Evolutionary conservation across 208 protist species (phyloP).

Genomic region (Trichomonas vaginalis): DNA sequence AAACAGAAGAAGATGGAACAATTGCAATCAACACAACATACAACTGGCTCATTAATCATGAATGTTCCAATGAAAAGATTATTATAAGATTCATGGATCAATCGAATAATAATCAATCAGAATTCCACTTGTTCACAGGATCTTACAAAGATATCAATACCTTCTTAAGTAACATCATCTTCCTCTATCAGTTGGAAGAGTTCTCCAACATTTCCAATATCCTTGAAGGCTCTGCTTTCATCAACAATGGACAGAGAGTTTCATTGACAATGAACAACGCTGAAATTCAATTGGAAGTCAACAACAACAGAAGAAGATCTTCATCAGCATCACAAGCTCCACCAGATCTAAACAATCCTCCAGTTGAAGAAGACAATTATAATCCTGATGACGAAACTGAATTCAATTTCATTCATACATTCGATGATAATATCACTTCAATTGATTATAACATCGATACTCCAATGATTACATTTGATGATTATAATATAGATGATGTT

Average conservation of each 20-base stretch:
- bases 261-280: background rate
- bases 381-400: too few relatives aligned
- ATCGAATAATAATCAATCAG: background rate
- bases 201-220: background rate
- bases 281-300: too few relatives aligned
- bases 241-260: background rate
- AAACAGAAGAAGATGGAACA: background rate
- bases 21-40: background rate
- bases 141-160: background rate
- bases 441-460: too few relatives aligned
- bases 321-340: too few relatives aligned
- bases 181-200: background rate
- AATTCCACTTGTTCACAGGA: background rate
- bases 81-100: background rate
- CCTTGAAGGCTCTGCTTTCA: background rate
- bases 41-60: background rate
- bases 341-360: too few relatives aligned
- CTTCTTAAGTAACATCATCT: background rate
- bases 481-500: background rate
- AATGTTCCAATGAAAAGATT: background rate
- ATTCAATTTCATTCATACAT: too few relatives aligned
- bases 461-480: background rate
- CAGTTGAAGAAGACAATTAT: too few relatives aligned
- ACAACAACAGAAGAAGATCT: too few relatives aligned
- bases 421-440: too few relatives aligned